A percentile compares a stretch with the other conserved stretches of the same genome.
These are phyloP conservation scores for Neonectria coccinea DNA, from an alignment of 2,329 filamentous ascomycete species.

Conservation along the genomic window DNA sequence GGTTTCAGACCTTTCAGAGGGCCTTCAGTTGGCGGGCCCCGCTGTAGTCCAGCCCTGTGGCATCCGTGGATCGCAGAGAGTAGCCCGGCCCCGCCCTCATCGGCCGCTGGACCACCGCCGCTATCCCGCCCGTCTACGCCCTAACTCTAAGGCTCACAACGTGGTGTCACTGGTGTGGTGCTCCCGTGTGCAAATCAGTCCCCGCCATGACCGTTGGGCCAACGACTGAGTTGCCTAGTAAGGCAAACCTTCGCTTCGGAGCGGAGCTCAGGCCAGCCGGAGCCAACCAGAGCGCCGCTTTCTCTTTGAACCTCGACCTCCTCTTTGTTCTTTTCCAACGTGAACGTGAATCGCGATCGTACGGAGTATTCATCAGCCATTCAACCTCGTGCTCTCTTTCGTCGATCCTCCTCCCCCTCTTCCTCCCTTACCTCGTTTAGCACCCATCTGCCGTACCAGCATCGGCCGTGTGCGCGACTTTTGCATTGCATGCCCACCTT, in stretches of 20 bases:
- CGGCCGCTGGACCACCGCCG: not conserved
- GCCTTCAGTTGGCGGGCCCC: conserved; percentile 18
- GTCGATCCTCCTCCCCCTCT: conserved; percentile 4
- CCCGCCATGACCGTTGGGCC: conserved; percentile 8
- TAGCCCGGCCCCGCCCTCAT: not conserved
- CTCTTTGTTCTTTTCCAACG: conserved; percentile 5
- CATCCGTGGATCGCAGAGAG: conserved; percentile 1
- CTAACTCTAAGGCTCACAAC: conserved; percentile 21
- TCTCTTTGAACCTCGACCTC: not conserved
- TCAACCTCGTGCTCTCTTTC: not conserved
- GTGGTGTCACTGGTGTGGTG: conserved; percentile 28
- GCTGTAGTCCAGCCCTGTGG: conserved; percentile 25
- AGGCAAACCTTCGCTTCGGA: conserved; percentile 4
- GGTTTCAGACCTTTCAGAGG: conserved; percentile 16
- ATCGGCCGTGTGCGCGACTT: conserved; percentile 43
- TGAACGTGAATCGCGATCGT: not conserved
- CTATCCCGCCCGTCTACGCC: conserved; percentile 24
- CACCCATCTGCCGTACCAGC: conserved; percentile 17
- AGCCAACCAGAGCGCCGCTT: not conserved
- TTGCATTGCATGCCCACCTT: conserved; percentile 16
- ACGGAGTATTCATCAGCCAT: conserved; percentile 5
- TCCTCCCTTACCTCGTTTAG: conserved; percentile 22
- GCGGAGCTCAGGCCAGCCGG: conserved; percentile 3
- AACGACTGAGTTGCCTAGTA: conserved; percentile 11
- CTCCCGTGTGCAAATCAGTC: conserved; percentile 2